Evolutionary conservation across 2,329 filamentous ascomycete genomes (phyloP).

Genomic region (Knoxdaviesia proteae): DNA sequence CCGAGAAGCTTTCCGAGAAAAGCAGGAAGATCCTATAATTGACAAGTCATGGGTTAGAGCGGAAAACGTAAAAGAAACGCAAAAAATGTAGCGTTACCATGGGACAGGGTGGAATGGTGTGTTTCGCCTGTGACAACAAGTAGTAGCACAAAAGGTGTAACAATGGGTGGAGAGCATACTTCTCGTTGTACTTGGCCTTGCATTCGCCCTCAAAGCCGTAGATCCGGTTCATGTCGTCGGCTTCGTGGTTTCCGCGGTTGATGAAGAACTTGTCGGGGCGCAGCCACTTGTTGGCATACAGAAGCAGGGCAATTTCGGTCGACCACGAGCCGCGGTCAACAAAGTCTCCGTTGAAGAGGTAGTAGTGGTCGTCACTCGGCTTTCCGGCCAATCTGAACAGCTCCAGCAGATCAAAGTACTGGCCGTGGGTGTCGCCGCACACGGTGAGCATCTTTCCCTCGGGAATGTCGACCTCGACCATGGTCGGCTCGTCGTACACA

Average conservation of each 20-base stretch:
- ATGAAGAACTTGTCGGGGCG: conserved; percentile 76
- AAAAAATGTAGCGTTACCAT: not conserved
- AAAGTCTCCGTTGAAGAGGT: conserved; percentile 97
- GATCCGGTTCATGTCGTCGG: conserved; percentile 96
- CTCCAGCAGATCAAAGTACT: conserved; percentile 95
- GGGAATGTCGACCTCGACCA: conserved; percentile 80
- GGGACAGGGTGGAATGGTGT: not conserved
- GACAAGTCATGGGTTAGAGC: not conserved
- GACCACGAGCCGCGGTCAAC: conserved; percentile 97
- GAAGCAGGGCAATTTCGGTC: conserved; percentile 77
- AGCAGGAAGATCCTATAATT: conserved; percentile 60
- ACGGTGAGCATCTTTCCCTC: conserved; percentile 68
- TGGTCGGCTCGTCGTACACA: conserved; percentile 80
- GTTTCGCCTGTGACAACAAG: not conserved
- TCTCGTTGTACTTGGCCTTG: conserved; percentile 93
- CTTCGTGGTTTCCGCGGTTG: conserved; percentile 96
- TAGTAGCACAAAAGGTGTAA: not conserved
- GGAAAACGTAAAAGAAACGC: not conserved
- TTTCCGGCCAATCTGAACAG: conserved; percentile 82
- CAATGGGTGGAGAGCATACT: conserved; percentile 12
- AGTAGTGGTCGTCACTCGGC: conserved; percentile 71
- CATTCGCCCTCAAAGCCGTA: conserved; percentile 98
- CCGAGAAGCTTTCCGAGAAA: conserved; percentile 95
- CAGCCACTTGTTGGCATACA: conserved; percentile 96
- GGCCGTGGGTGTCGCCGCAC: conserved; percentile 92